These are phyloP conservation scores for Boletus barrowsii DNA, from an alignment of 768 basidiomycete species.

Conservation along the genomic window DNA sequence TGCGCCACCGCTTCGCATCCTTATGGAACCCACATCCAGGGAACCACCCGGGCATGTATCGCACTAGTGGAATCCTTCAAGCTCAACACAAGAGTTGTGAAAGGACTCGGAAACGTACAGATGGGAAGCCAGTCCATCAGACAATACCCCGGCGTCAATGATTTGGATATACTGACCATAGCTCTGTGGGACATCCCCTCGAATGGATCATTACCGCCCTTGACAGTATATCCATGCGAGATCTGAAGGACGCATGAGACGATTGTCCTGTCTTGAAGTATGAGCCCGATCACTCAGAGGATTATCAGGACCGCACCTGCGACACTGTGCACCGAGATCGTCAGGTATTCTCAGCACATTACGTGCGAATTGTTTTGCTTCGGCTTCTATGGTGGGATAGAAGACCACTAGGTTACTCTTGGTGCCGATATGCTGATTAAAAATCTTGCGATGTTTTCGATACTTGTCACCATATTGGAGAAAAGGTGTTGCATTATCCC, in stretches of 20 bases:
- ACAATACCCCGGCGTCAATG: constrained; percentile 2
- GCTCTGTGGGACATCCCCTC: constrained; percentile 27
- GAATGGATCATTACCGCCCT: constrained; percentile 31
- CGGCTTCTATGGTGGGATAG: constrained; percentile 1
- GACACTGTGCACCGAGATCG: not conserved
- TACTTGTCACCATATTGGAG: constrained; percentile 6
- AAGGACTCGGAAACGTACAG: not conserved
- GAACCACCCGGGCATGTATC: constrained; percentile 15
- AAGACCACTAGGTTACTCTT: constrained; percentile 2
- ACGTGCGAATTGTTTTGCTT: not conserved
- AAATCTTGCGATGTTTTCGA: constrained; percentile 4
- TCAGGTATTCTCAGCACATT: not conserved
- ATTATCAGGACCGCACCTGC: not conserved
- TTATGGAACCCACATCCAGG: constrained; percentile 11
- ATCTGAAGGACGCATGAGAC: constrained; percentile 32
- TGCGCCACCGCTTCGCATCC: not conserved
- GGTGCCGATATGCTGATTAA: constrained; percentile 1
- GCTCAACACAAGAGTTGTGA: too few species aligned
- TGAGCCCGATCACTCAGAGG: not conserved
- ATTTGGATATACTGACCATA: constrained; percentile 5
- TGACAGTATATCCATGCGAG: constrained; percentile 35
- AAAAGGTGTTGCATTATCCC: not conserved
- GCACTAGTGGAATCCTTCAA: not conserved
- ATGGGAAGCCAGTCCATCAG: constrained; percentile 2
- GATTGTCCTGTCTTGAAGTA: constrained; percentile 25